Base-by-base conservation (phyloP, 768 basidiomycete genomes). In the Tephrocybe sp. region DNA sequence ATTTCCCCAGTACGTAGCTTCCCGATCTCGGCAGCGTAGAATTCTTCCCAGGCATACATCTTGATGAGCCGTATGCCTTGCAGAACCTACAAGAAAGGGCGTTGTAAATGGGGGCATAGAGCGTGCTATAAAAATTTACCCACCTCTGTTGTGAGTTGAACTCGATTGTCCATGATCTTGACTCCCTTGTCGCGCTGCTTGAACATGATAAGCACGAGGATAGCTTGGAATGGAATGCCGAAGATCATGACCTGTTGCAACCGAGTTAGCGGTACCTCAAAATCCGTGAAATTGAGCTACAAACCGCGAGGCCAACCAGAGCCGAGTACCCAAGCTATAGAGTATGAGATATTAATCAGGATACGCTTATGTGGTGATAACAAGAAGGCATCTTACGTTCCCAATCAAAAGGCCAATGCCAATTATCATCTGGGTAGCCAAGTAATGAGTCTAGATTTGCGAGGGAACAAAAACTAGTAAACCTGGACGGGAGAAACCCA, bases 61-160 rank as follows among this genome's bases (percentile, higher is more conserved):
- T 87, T 87, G 57, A 87, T 73, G 4, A 84, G 70, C 3, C 85
- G 75, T 47, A 87, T 84, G 34, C 81, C 81, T 62, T 83, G 82
- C 12, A 90, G 65, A 2, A 88, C 75, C 69, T 80, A 52, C n/a
- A n/a, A n/a, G n/a, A n/a, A 18, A 9, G 11, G 27, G 15, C 8
- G 41, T 37, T 9, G 59, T 38, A 22, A 33, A 25, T 31, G 30
- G 13, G 4, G 33, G 50, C 10, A 29, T n/a, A 39, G 33, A 30
- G 4, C 22, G 16, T n/a, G 2, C 18, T 18, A 7, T 8, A 16
- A 25, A 6, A 33, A 39, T 10, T 22, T 4, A 46, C 60, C 15
- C 29, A 77, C 75, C 64, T 88, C 88, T 1, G 77, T 82, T 0
- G 80, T 75, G 19, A 87, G 69, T 12, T 84, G 69, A 10, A 88